Percentiles rank a stretch among this genome's conserved stretches.
These are phyloP conservation scores for Smithsoniella earleae DNA, from an alignment of 163 green algal species.

Conservation along the genomic window DNA sequence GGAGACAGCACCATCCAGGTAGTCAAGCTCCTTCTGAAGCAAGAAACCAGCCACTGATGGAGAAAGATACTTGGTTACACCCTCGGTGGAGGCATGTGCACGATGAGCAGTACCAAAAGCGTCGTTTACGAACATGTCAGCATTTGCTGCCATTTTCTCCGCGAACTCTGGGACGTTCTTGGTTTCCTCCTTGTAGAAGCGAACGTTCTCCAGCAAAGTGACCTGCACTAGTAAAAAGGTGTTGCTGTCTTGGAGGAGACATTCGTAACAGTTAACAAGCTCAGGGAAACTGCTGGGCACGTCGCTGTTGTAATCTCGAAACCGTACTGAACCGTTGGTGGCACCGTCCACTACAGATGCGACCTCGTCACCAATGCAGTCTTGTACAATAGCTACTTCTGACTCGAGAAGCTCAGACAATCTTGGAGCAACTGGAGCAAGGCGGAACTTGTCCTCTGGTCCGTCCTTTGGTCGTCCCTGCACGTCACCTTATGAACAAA, in stretches of 20 bases:
- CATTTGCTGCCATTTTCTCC: slow-evolving; percentile 75
- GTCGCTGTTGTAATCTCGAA: no score
- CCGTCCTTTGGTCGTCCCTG: slow-evolving; percentile 91
- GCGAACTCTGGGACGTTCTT: slow-evolving; percentile 92
- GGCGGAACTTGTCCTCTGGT: slow-evolving; percentile 95
- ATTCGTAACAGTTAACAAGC: no score
- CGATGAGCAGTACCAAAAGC: slow-evolving; percentile 98
- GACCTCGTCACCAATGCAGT: slow-evolving; percentile 86
- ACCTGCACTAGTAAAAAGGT: no score
- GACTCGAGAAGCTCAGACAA: slow-evolving; percentile 76
- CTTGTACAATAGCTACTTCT: slow-evolving; percentile 66
- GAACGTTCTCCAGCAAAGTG: slow-evolving; percentile 95
- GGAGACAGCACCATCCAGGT: slow-evolving; percentile 82
- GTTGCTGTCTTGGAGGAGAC: no score
- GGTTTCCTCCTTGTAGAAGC: slow-evolving; percentile 98
- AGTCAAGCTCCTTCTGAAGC: slow-evolving; percentile 88
- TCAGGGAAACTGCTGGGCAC: no score
- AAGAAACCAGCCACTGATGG: slow-evolving; percentile 68
- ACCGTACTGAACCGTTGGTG: slow-evolving; percentile 65
- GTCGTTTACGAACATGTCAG: slow-evolving; percentile 96
- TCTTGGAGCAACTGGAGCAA: slow-evolving; percentile 67
- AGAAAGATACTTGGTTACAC: slow-evolving; percentile 83
- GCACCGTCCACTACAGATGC: slow-evolving; percentile 53
- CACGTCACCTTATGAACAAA: neutral
- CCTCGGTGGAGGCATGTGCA: slow-evolving; percentile 93